Percentiles rank a stretch among this genome's conserved stretches.
Evolutionary conservation across 306 rosid genomes (phyloP).

Genomic region (Senna siamea): DNA sequence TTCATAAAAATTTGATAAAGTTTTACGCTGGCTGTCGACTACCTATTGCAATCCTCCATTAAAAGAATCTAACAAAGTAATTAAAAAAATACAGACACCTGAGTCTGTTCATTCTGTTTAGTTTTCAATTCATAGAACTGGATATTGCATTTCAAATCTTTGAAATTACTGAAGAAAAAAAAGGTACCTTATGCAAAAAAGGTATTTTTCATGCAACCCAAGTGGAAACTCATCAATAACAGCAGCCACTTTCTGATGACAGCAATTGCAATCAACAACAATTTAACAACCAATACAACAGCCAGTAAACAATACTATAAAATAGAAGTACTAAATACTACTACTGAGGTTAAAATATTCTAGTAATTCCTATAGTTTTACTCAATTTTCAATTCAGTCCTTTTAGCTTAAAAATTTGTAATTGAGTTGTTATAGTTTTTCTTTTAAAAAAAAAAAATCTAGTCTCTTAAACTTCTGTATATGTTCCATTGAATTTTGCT

Average conservation of each 20-base stretch:
- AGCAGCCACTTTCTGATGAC: constrained; percentile 79
- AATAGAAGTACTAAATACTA: constrained; percentile 20
- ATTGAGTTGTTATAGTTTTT: too few relatives aligned
- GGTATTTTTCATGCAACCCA: constrained; percentile 79
- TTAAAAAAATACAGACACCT: too few relatives aligned
- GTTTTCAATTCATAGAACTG: constrained; percentile 34
- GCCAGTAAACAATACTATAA: constrained; percentile 27
- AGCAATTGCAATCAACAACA: constrained; percentile 42
- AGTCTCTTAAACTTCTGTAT: too few relatives aligned
- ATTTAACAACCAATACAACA: constrained; percentile 30
- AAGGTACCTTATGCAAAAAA: constrained; percentile 77
- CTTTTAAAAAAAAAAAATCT: too few relatives aligned
- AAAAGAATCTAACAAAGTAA: constrained; percentile 4
- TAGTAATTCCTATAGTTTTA: too few relatives aligned
- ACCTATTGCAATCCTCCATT: too few relatives aligned
- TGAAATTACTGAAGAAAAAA: constrained; percentile 28
- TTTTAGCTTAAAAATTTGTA: too few relatives aligned
- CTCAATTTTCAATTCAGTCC: too few relatives aligned
- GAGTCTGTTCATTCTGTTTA: not conserved
- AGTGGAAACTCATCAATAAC: constrained; percentile 80
- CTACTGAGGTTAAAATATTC: too few relatives aligned
- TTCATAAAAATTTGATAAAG: too few relatives aligned
- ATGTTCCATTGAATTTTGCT: too few relatives aligned
- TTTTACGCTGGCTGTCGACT: too few relatives aligned
- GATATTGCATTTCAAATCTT: constrained; percentile 24